Evolutionary conservation across 2,329 filamentous ascomycete species (phyloP).

Genomic region (Epichloe sylvatica): DNA sequence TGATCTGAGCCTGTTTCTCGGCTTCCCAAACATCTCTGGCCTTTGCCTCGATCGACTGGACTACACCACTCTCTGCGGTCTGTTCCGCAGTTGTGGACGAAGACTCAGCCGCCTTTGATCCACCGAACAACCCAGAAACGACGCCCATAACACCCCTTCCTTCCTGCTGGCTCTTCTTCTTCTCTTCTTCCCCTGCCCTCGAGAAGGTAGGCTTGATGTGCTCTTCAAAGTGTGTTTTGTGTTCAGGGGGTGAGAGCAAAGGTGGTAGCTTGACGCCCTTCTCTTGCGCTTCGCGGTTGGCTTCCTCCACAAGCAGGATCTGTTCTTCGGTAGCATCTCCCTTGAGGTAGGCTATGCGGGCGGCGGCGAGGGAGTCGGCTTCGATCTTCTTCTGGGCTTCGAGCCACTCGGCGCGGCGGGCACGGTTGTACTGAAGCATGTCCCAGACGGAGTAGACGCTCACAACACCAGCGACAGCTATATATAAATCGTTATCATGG

Average conservation of each 20-base stretch:
- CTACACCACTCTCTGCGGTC: slow-evolving; percentile 7
- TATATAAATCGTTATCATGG: too few relatives aligned
- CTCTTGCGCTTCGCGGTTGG: slow-evolving; percentile 33
- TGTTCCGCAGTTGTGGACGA: slow-evolving; percentile 10
- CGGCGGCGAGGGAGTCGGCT: slow-evolving; percentile 41
- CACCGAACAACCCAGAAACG: slow-evolving; percentile 18
- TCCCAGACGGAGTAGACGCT: slow-evolving; percentile 47
- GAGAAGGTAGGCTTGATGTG: slow-evolving; percentile 19
- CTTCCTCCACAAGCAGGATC: slow-evolving; percentile 41
- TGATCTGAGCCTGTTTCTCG: slow-evolving; percentile 37
- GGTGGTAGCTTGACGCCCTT: slow-evolving; percentile 35
- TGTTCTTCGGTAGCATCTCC: slow-evolving; percentile 43
- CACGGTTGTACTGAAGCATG: slow-evolving; percentile 47
- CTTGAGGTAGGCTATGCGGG: slow-evolving; percentile 46
- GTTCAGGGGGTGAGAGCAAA: slow-evolving; percentile 31
- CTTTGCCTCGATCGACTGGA: slow-evolving; percentile 21
- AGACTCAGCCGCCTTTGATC: slow-evolving; percentile 5
- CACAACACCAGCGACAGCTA: slow-evolving; percentile 40
- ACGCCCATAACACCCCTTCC: slow-evolving; percentile 25
- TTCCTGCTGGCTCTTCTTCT: slow-evolving; percentile 9
- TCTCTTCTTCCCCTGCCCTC: slow-evolving; percentile 8
- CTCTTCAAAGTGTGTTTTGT: slow-evolving; percentile 23
- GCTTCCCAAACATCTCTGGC: slow-evolving; percentile 31
- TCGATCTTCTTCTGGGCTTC: slow-evolving; percentile 40
- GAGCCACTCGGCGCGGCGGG: slow-evolving; percentile 44